phyloP scores from a whole-genome alignment of 352 stramenopile species.

The Saprolegnia parasitica region DNA sequence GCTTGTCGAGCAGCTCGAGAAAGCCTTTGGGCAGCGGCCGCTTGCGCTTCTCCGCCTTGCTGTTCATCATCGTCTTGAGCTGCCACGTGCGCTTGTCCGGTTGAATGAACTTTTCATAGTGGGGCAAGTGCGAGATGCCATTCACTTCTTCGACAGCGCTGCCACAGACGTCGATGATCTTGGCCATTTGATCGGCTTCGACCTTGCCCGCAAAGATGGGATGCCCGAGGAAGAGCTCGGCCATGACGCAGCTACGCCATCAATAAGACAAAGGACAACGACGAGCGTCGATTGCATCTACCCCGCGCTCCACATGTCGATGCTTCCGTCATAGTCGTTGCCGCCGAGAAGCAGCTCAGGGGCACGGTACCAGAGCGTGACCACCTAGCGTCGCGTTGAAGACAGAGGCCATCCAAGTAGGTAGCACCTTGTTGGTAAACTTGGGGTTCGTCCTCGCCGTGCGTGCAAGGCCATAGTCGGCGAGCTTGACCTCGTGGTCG shows the following conservation, averaged over 20 bases:
- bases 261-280: neutral
- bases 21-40: slow-evolving; percentile 77
- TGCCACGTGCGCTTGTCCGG: slow-evolving; percentile 61
- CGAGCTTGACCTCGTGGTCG: slow-evolving; percentile 74
- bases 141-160: slow-evolving; percentile 74
- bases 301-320: slow-evolving; percentile 95
- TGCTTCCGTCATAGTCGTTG: slow-evolving; percentile 88
- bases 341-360: slow-evolving; percentile 91
- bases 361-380: slow-evolving; percentile 93
- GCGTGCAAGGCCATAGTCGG: slow-evolving; percentile 77
- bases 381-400: slow-evolving; percentile 44
- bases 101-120: slow-evolving; percentile 78
- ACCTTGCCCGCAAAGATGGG: slow-evolving; percentile 84
- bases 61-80: slow-evolving; percentile 65
- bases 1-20: slow-evolving; percentile 90
- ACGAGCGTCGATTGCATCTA: neutral
- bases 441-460: slow-evolving; percentile 77
- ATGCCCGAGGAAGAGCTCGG: slow-evolving; percentile 80
- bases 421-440: slow-evolving; percentile 87
- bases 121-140: slow-evolving; percentile 78
- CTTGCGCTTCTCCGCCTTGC: slow-evolving; percentile 65
- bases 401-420: neutral
- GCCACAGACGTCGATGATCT: slow-evolving; percentile 85
- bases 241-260: slow-evolving; percentile 58
- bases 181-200: slow-evolving; percentile 81